Evolutionary conservation across 1,284 basidiomycete species (phyloP), one percentile per base, ranked within the genome.

Genomic region (Rhodotorula sp.): DNA sequence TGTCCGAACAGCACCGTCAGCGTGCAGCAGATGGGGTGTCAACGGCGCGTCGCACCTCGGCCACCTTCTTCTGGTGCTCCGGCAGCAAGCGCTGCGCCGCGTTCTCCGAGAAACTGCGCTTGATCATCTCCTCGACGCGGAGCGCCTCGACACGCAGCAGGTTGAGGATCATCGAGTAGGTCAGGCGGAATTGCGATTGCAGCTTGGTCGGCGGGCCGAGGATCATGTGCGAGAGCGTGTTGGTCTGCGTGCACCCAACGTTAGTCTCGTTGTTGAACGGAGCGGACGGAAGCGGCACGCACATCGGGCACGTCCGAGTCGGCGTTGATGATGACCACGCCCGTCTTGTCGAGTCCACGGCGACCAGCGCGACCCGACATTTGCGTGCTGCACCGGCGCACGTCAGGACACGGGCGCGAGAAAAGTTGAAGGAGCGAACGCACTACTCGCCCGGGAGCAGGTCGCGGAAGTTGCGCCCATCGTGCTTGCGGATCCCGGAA

Each of bases 101-200:
- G 79, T 99, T 99, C 83, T 99, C 97, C 7, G 96, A 98, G 82
- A 99, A 99, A 80, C 92, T 95, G 50, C 97, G 87, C 82, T 99
- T 99, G 82, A 99, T 99, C 97, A 99, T 99, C 81, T 99, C 97
- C 80, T 99, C 97, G 13, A 99, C 97, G 74, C 90, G 87, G 49
- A 99, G 85, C 3, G 97, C 94, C 80, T 99, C 97, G 13, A 99
- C 96, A 45, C 97, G 89, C 23, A 99, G 86, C 55, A 99, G 83
- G 80, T 99, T 99, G 71, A 99, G 84, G 72, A 99, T 98, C 97
- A 99, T 99, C 81, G 97, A 98, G 84, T 99, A 99, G 1, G 97
- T 99, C 74, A 99, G 85, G 62, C 97, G 87, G 86, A 99, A 99
- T 80, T 99, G 97, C 3, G 95, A 98, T 61, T 90, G 88, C n/a